Base-by-base conservation (phyloP, 164 flowering plant species). In the Hamamelis virginiana region DNA sequence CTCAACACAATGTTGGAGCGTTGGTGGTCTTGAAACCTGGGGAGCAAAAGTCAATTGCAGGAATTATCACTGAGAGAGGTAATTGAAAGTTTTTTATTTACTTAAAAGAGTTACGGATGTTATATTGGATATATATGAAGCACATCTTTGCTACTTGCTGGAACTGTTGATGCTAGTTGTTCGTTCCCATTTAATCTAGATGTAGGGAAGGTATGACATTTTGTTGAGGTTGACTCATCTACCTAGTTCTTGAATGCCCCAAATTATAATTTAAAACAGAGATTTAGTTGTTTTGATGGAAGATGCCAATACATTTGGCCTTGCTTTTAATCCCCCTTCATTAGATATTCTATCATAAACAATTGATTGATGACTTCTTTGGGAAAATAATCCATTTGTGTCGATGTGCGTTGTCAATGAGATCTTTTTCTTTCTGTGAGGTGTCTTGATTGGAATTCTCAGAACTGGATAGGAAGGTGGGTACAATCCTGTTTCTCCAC, bases 31-130 rank as follows among this genome's bases (percentile, higher is more conserved):
- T 95, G 61, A 92, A 92, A 76, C 92, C 94, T 69, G 98, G 91
- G 38, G 96, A 86, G 77, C 77, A 87, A 56, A 86, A 83, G 16
- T 83, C 97, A 21, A 68, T 95, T 84, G 97, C 98, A 21, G 97
- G 98, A 68, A 95, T 95, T 67, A 91, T 94, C 76, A 94, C 98
- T 1, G 98, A 94, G 79, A 89, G 98, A 85, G 98, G 98, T 92
- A 81, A 55, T 21, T 33, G 47, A 67, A n/a, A n/a, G n/a, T n/a
- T 60, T 21, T 25, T 38, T 22, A 12, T 25, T 13, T 22, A 22
- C 43, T 21, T n/a, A 18, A 4, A 27, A 26, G n/a, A 38, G 23
- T 14, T 22, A 15, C n/a, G 38, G 28, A 19, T 8, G n/a, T 65
- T 10, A 13, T 44, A 15, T 5, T 13, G 21, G 3, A 21, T 66